These are phyloP conservation scores for Thuja plicata DNA, from an alignment of 83 land plant species.

Conservation along the genomic window DNA sequence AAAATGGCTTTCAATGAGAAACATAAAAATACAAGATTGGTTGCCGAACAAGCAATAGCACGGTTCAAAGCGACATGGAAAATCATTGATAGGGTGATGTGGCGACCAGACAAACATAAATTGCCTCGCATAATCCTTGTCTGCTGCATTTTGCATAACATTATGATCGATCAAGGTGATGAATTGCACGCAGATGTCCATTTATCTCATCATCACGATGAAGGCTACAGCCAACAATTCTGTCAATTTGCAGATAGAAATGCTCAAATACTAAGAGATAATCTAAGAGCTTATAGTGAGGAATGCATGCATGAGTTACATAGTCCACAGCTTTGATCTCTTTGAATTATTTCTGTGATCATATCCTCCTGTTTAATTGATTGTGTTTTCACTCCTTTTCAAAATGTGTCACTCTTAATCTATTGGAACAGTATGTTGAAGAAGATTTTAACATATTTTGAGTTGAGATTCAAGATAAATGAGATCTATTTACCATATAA, in stretches of 20 bases:
- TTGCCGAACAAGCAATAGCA: slow-evolving; percentile 66
- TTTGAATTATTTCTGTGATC: background rate
- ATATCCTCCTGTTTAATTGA: background rate
- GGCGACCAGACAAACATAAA: slow-evolving; percentile 80
- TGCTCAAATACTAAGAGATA: slow-evolving; percentile 31
- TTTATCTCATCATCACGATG: slow-evolving; percentile 58
- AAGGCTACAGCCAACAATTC: slow-evolving; percentile 50
- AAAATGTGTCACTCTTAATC: background rate
- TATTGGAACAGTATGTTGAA: background rate
- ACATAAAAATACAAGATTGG: slow-evolving; percentile 40
- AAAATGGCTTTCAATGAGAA: slow-evolving; percentile 44
- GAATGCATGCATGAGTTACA: slow-evolving; percentile 6
- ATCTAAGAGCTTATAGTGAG: slow-evolving; percentile 30
- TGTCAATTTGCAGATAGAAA: slow-evolving; percentile 37
- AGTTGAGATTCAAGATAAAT: background rate
- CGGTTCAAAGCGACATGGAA: slow-evolving; percentile 78
- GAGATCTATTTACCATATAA: background rate
- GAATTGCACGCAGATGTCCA: slow-evolving; percentile 52
- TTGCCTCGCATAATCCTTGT: slow-evolving; percentile 77
- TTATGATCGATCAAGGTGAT: slow-evolving; percentile 76
- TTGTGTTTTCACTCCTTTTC: too few relatives aligned
- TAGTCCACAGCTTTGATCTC: background rate
- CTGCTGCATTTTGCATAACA: slow-evolving; percentile 88
- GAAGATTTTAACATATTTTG: background rate
- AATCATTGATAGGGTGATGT: slow-evolving; percentile 74